Conservation (phyloP, 352 stramenopile genomes). For the Globisporangium abappressorium region DNA sequence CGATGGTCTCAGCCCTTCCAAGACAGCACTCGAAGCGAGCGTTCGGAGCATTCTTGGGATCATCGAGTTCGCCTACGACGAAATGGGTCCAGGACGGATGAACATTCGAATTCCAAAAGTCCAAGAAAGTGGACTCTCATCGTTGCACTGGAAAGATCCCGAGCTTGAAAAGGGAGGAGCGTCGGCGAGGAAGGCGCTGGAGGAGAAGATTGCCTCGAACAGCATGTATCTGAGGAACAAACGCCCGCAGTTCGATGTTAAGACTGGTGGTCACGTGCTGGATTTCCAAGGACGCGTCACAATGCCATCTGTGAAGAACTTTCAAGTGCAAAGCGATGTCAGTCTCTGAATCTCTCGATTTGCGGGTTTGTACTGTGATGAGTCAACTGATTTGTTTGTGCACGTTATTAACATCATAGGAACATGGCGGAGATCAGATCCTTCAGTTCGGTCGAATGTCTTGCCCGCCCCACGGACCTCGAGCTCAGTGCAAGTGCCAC, state of each 20-base stretch:
- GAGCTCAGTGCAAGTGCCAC: conserved; percentile 57
- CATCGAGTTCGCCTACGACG: conserved; percentile 68
- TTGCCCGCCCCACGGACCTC: conserved; percentile 47
- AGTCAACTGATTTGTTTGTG: not conserved
- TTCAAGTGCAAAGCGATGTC: conserved; percentile 61
- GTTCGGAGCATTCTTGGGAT: conserved; percentile 43
- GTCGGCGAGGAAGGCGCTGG: conserved; percentile 25
- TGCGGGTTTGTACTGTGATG: not conserved
- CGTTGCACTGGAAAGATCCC: conserved; percentile 31
- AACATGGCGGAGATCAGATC: conserved; percentile 34
- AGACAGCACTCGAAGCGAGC: conserved; percentile 34
- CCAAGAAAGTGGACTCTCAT: conserved; percentile 20
- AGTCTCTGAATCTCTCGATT: conserved; percentile 38
- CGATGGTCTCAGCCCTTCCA: conserved; percentile 27
- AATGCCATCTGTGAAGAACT: conserved; percentile 75
- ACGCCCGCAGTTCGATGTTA: conserved; percentile 49
- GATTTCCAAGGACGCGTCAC: conserved; percentile 65
- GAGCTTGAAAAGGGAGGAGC: conserved; percentile 9
- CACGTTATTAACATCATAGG: conserved; percentile 10
- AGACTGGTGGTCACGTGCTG: conserved; percentile 51
- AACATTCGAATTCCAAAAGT: conserved; percentile 41
- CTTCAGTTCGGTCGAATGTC: conserved; percentile 68
- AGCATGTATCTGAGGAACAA: conserved; percentile 91
- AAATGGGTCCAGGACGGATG: conserved; percentile 57
- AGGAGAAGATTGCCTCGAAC: conserved; percentile 41